Evolutionary conservation across 129 eudicot species (phyloP).

Genomic region (Scalesia atractyloides): DNA sequence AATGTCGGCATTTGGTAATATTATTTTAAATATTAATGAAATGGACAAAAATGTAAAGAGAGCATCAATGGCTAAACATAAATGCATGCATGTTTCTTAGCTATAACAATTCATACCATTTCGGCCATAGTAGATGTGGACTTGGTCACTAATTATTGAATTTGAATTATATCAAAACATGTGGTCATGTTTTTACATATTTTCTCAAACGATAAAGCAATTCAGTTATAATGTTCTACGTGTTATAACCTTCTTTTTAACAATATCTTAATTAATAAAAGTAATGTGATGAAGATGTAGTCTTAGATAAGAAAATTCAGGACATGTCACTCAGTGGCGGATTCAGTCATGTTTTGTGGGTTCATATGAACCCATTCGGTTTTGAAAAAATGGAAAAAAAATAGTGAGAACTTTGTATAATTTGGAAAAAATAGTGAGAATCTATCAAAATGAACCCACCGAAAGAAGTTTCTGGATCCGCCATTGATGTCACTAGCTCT

Average conservation of each 20-base stretch:
- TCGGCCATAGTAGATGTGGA: constrained; percentile 1
- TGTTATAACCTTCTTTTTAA: neutral
- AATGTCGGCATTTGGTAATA: neutral
- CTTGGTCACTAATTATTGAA: constrained; percentile 10
- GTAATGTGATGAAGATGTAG: neutral
- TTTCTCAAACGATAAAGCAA: neutral
- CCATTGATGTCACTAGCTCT: too few relatives aligned
- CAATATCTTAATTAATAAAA: neutral
- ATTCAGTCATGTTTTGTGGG: too few relatives aligned
- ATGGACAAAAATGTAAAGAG: neutral
- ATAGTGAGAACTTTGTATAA: too few relatives aligned
- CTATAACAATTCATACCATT: neutral
- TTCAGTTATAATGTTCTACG: neutral
- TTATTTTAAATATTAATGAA: neutral
- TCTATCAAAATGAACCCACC: too few relatives aligned
- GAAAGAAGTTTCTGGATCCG: too few relatives aligned
- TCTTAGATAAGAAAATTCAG: too few relatives aligned
- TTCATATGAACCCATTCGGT: too few relatives aligned
- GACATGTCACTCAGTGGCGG: too few relatives aligned
- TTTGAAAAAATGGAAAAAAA: too few relatives aligned
- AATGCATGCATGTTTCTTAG: constrained; percentile 8
- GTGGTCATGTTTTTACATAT: constrained; percentile 1
- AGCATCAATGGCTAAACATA: constrained; percentile 2
- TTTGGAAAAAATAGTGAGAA: too few relatives aligned
- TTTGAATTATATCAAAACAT: neutral